Evolutionary conservation across 2,329 filamentous ascomycete species (phyloP), one percentile per base, ranked within the genome.

Genomic region (Sporothrix globosa): DNA sequence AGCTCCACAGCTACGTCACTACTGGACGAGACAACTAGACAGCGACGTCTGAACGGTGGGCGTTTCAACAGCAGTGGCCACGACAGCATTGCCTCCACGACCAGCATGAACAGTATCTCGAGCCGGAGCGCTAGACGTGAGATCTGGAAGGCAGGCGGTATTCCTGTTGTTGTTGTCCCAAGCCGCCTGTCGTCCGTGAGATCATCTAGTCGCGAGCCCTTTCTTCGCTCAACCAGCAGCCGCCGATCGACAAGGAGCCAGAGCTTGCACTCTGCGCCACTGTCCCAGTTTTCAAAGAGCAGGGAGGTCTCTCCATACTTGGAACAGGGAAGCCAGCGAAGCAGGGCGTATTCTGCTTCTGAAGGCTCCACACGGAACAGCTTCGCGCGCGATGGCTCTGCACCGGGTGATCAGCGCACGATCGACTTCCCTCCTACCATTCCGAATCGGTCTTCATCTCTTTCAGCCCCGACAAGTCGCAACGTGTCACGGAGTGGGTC

Each of bases 91-190:
- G 78, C 79, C 39, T 89, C 87, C 1, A 84, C 78, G 50, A 78
- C 78, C 3, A 86, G 86, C 0, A 74, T 77, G 30, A 85, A 81
- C 72, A 87, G 86, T 6, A 79, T 84, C 3, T 82, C 84, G 0
- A 89, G 85, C 73, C 80, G 81, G 9, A 87, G 82, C 74, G 86
- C 86, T 4, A 81, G 88, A n/a, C 83, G 84, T 19, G 86, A 89
- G 44, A 80, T 90, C 2, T 83, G 85, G 81, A 88, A 85, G 73
- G 85, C 79, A 68, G 88, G 88, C 9, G 87, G 82, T 2, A 87
- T 90, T 11, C 88, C 88, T 1, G 88, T 90, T 9, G 83, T 89
- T 7, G 82, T 90, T 24, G 84, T 90, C 67, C 88, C 88, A 7
- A 84, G 86, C 69, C 85, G 88, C 19, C 81, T 78, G 19, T 86